phyloP scores from a whole-genome alignment of 78 protist species.

The Dictyostelium purpureum region DNA sequence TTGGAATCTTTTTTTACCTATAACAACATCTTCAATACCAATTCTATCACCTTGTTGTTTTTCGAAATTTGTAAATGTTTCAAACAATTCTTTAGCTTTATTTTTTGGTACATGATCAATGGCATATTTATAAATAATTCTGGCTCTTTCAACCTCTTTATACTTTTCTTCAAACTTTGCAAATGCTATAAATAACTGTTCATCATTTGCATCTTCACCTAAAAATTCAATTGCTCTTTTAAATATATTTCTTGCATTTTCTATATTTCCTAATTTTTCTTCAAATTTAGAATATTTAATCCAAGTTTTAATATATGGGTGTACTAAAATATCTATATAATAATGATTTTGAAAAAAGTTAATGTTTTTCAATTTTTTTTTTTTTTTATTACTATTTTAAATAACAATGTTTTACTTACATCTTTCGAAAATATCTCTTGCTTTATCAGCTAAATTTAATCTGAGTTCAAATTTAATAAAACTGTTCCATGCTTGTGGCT shows the following conservation, averaged over 20 bases:
- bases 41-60: constrained; percentile 92
- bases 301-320: constrained; percentile 88
- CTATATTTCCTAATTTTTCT: constrained; percentile 77
- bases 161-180: constrained; percentile 92
- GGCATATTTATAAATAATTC: constrained; percentile 94
- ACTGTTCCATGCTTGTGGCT: constrained; percentile 92
- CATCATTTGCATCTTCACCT: constrained; percentile 84
- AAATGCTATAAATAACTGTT: constrained; percentile 90
- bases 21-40: constrained; percentile 94
- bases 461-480: constrained; percentile 93
- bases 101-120: constrained; percentile 89
- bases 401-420: not conserved
- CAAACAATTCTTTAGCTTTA: constrained; percentile 86
- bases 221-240: constrained; percentile 66
- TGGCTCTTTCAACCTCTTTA: constrained; percentile 93
- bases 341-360: not conserved
- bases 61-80: constrained; percentile 88
- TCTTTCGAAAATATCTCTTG: constrained; percentile 82
- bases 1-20: constrained; percentile 87
- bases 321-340: constrained; percentile 24
- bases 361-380: not conserved
- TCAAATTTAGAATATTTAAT: constrained; percentile 94
- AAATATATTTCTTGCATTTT: constrained; percentile 36
- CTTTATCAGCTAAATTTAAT: constrained; percentile 81
- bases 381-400: not conserved